A percentile compares a stretch with the other conserved stretches of the same genome.
These are phyloP conservation scores for Dictyostelium discoideum DNA, from an alignment of 78 protist genomes.

Conservation along the genomic window dicty_2.7 NC_007088.5:7321001-7321500, in stretches of 20 bases:
- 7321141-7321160: not conserved
- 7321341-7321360: too few relatives aligned
- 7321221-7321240: not conserved
- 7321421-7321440: not conserved
- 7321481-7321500: conserved; percentile 76
- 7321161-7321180: not conserved
- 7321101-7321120: not conserved
- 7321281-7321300: too few relatives aligned
- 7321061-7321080: not conserved
- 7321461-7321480: conserved; percentile 48
- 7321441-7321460: not conserved
- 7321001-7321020: not conserved
- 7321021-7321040: not conserved
- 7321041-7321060: not conserved
- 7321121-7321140: not conserved
- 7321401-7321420: not conserved
- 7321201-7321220: not conserved
- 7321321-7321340: not conserved
- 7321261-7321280: not conserved
- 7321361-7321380: not conserved
- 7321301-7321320: too few relatives aligned
- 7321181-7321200: not conserved
- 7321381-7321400: not conserved
- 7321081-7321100: not conserved
- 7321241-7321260: not conserved